Evolutionary conservation across 805 yeast genomes (phyloP), one percentile per base, ranked within the genome.

Genomic region (Saccharomycopsis capsularis): DNA sequence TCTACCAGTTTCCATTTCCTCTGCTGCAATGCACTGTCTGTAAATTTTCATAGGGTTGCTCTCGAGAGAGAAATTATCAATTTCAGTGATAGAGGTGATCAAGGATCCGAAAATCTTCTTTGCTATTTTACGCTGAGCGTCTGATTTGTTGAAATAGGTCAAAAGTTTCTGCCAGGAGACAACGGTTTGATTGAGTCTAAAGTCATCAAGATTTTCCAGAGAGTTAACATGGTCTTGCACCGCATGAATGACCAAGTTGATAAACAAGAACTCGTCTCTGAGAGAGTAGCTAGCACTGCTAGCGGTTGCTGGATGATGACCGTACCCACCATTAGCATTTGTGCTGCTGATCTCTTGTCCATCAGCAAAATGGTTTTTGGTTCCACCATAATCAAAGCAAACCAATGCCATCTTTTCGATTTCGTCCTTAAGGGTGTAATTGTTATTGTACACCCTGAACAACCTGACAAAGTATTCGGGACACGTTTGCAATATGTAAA

Each of bases 401-500:
- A 49, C 34, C 11, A 51, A 42, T 22, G 46, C 55, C 44, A 48
- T 48, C 15, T 48, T 42, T 19, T 48, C 52, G 16, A 46, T 22
- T 29, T 48, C 37, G 21, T 45, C 51, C 16, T 42, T 48, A 13
- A 43, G 34, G 13, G 42, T 35, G 9, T 41, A 22, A n/a, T 44
- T 46, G 18, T 27, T 41, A n/a, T 42, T 34, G 21, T 34, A 46
- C 15, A 29, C 25, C n/a, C 47, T 30, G 22, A 52, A 52, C 23
- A 52, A 32, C 27, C 79, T 66, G 1, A 81, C 71, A 61, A 90
- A 72, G 59, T 93, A 93, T 1, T 64, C 63, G 0, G 95, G 85
- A 58, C 85, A 87, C 0, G 95, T 85, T 62, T 93, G 98, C 40
- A 93, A 63, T 24, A 91, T 66, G 59, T 83, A 93, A 56, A 93